These are phyloP conservation scores for Discostella pseudostelligera DNA, from an alignment of 108 stramenopile genomes.

Conservation along the genomic window DNA sequence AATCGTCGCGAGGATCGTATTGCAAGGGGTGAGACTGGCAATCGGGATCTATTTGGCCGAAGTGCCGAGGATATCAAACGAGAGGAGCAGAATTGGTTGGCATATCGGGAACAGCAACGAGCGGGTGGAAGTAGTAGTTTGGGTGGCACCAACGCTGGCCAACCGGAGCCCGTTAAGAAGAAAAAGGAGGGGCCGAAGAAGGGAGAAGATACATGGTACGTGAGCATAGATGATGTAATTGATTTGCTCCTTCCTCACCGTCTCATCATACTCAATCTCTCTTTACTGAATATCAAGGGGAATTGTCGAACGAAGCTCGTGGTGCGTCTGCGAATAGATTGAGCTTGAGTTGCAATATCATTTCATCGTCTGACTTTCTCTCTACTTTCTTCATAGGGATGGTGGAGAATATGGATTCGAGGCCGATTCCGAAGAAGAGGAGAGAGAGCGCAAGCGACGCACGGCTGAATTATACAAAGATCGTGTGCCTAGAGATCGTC, in stretches of 20 bases:
- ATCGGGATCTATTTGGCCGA: constrained; percentile 52
- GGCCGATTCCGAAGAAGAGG: constrained; percentile 29
- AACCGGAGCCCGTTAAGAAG: constrained; percentile 12
- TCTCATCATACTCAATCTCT: neutral
- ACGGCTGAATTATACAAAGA: constrained; percentile 39
- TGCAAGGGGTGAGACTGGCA: constrained; percentile 46
- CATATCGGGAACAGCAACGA: constrained; percentile 69
- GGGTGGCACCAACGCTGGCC: constrained; percentile 16
- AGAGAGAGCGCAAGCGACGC: constrained; percentile 19
- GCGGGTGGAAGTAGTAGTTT: constrained; percentile 34
- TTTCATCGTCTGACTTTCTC: neutral
- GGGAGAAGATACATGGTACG: constrained; percentile 30
- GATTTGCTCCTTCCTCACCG: neutral
- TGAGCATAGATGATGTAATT: constrained; percentile 3
- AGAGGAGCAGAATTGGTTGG: constrained; percentile 73
- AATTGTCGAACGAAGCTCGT: constrained; percentile 40
- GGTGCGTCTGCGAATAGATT: constrained; percentile 1
- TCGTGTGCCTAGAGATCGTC: constrained; percentile 20
- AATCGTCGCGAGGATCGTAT: constrained; percentile 74
- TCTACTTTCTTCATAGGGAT: too few relatives aligned
- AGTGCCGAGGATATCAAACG: constrained; percentile 45
- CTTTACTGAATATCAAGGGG: constrained; percentile 16
- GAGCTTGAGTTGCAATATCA: neutral
- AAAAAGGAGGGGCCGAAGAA: constrained; percentile 29
- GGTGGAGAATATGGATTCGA: constrained; percentile 45